These are phyloP conservation scores for Melastoma candidum DNA, from an alignment of 441 rosid genomes.

Conservation along the genomic window DNA sequence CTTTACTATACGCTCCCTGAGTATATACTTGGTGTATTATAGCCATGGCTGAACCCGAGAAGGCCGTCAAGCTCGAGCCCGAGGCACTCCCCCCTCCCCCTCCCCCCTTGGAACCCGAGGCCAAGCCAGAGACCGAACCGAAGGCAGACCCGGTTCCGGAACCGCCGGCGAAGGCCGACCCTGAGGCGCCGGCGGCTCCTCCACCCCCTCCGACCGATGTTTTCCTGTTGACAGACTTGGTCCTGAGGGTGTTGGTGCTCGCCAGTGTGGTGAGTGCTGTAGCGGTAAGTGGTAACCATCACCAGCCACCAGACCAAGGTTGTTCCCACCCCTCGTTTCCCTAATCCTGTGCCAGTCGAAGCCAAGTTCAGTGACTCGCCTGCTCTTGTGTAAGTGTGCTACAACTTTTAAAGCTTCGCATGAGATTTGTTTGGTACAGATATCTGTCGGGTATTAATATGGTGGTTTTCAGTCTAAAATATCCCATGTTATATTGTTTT, in stretches of 20 bases:
- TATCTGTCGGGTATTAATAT: too few species aligned
- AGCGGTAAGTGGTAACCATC: background rate
- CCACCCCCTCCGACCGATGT: conserved; percentile 5
- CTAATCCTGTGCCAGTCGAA: background rate
- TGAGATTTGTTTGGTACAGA: too few species aligned
- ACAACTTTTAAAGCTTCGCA: too few species aligned
- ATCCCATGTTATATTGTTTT: too few species aligned
- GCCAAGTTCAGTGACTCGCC: conserved; percentile 14
- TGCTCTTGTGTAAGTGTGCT: conserved; percentile 13
- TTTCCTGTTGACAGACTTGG: background rate
- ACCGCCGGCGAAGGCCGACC: background rate
- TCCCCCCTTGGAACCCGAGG: background rate
- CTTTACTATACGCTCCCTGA: background rate
- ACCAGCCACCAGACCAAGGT: conserved; percentile 5
- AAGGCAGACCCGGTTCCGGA: conserved; percentile 4
- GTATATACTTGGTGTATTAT: background rate
- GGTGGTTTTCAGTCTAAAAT: too few species aligned
- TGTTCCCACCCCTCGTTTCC: background rate
- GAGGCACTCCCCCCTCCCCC: conserved; percentile 6
- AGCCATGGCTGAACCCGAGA: conserved; percentile 1
- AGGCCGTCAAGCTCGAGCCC: conserved; percentile 2
- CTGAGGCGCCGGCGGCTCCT: conserved; percentile 3
- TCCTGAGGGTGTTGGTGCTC: conserved; percentile 4
- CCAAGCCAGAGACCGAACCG: background rate
- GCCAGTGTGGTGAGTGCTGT: conserved; percentile 2